Evolutionary conservation across 208 protist genomes (phyloP).

Genomic region (Wallacemonas collosoma): DNA sequence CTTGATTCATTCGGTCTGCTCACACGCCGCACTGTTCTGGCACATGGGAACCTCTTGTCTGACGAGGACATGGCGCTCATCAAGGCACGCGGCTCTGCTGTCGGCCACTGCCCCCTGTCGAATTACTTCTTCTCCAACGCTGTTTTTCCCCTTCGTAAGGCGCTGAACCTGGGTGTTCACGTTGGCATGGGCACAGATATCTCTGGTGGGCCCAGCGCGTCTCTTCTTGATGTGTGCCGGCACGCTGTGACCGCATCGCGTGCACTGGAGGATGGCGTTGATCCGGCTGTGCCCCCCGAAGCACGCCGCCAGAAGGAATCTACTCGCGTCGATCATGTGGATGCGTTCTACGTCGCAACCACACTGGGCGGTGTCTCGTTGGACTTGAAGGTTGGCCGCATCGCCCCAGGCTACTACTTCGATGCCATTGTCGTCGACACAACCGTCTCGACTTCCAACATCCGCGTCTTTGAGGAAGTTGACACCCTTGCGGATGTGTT

Average conservation of each 20-base stretch:
- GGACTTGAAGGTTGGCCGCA: constrained; percentile 86
- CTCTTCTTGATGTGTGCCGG: constrained; percentile 86
- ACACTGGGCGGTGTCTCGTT: constrained; percentile 84
- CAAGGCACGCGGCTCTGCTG: constrained; percentile 46
- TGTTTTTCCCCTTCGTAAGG: constrained; percentile 65
- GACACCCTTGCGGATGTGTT: constrained; percentile 69
- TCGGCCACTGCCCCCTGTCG: constrained; percentile 93
- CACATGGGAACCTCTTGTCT: constrained; percentile 82
- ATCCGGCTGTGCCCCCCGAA: constrained; percentile 25
- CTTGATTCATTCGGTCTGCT: constrained; percentile 88
- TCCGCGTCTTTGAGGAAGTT: constrained; percentile 60
- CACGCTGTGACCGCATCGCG: constrained; percentile 70
- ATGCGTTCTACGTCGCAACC: constrained; percentile 90
- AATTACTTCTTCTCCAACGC: constrained; percentile 91
- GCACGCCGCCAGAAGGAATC: constrained; percentile 29
- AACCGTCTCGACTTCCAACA: constrained; percentile 35
- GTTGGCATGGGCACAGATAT: constrained; percentile 96
- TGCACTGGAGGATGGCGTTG: constrained; percentile 56
- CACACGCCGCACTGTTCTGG: constrained; percentile 81
- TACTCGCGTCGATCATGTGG: constrained; percentile 47
- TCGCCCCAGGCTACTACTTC: constrained; percentile 86
- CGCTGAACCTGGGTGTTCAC: constrained; percentile 69
- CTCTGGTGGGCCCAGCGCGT: constrained; percentile 85
- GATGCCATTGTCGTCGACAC: constrained; percentile 89
- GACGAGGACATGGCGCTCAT: constrained; percentile 84